Conservation (phyloP, 768 basidiomycete genomes). For the Omphalotus guepiniiformis region DNA sequence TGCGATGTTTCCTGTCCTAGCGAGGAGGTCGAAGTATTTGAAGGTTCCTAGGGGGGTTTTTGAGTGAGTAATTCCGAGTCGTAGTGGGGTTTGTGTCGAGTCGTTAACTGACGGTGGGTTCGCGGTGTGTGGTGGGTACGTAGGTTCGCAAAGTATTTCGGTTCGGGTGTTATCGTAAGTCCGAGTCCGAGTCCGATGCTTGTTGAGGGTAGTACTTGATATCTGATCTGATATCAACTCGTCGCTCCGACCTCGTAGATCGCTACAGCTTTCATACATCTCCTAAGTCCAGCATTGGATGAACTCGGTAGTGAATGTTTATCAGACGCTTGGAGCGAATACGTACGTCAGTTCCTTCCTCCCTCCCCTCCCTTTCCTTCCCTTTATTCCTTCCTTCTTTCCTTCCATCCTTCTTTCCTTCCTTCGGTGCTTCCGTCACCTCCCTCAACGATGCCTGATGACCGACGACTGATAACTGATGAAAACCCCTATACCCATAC, state of each 20-base stretch:
- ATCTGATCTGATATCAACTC: too few species aligned
- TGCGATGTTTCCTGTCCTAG: conserved; percentile 69
- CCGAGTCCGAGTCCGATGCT: too few species aligned
- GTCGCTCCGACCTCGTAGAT: conserved; percentile 44
- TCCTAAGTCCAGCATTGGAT: conserved; percentile 70
- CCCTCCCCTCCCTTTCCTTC: background rate
- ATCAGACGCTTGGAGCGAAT: conserved; percentile 60
- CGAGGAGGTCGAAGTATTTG: conserved; percentile 46
- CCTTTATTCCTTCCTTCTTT: background rate
- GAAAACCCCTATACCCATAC: conserved; percentile 75
- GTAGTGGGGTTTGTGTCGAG: too few species aligned
- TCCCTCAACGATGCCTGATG: background rate
- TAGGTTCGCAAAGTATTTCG: conserved; percentile 87
- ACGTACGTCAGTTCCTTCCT: conserved; percentile 52
- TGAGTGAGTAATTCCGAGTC: conserved; percentile 57
- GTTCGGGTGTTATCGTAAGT: conserved; percentile 82
- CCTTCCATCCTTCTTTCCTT: too few species aligned
- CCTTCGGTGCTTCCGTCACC: too few species aligned
- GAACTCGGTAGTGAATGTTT: conserved; percentile 72
- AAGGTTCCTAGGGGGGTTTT: conserved; percentile 58
- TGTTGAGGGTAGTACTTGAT: too few species aligned
- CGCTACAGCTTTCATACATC: conserved; percentile 86
- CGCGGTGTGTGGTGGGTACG: background rate
- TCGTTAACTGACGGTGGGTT: background rate
- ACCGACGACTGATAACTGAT: background rate